Evolutionary conservation across 169 alveolate genomes (phyloP).

Genomic region (Cryptosporidium viatorum): DNA sequence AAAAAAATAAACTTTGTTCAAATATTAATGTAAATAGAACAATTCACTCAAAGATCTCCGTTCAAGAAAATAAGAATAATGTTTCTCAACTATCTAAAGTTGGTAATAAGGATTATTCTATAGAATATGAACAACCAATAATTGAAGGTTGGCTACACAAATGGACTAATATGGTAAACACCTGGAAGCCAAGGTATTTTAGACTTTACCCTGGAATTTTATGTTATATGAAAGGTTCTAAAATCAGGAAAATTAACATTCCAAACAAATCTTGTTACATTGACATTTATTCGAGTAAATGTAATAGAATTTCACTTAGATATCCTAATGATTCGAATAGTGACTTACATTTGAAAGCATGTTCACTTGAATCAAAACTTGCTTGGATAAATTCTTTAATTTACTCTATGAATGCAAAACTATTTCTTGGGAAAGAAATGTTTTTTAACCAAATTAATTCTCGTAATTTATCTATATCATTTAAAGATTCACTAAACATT

Average conservation of each 20-base stretch:
- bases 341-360: slow-evolving; percentile 47
- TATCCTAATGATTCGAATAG: slow-evolving; percentile 15
- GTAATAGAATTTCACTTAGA: slow-evolving; percentile 24
- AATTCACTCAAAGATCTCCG: neutral
- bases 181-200: slow-evolving; percentile 88
- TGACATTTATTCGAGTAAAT: slow-evolving; percentile 30
- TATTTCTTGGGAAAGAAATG: neutral
- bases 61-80: neutral
- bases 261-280: slow-evolving; percentile 9
- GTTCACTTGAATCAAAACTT: slow-evolving; percentile 61
- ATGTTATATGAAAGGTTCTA: slow-evolving; percentile 49
- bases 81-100: neutral
- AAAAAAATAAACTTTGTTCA: neutral
- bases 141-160: slow-evolving; percentile 88
- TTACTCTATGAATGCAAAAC: slow-evolving; percentile 33
- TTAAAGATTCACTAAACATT: slow-evolving; percentile 14
- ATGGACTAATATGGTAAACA: slow-evolving; percentile 88
- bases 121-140: slow-evolving; percentile 44
- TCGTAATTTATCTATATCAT: neutral
- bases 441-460: neutral
- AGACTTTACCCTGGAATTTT: slow-evolving; percentile 83
- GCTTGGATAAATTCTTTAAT: slow-evolving; percentile 55
- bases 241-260: slow-evolving; percentile 24
- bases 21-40: neutral
- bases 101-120: neutral